Percentiles rank a stretch among this genome's conserved stretches.
These are phyloP conservation scores for Hymenochaete sp. DNA, from an alignment of 1,284 basidiomycete species.

Conservation along the genomic window DNA sequence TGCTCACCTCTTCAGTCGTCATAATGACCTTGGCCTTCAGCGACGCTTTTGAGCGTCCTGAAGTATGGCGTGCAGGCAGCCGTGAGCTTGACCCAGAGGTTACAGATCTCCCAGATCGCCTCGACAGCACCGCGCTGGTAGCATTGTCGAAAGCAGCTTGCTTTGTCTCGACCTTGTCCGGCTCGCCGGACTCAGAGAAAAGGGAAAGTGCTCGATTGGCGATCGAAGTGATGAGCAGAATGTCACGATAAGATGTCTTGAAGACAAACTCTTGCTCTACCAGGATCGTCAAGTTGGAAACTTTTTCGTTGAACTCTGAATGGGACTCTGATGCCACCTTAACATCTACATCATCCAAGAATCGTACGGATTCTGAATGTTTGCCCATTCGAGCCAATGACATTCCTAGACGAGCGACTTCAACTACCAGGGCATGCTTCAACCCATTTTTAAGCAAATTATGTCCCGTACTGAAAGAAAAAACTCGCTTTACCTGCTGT, in stretches of 20 bases:
- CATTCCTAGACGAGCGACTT: slow-evolving; percentile 84
- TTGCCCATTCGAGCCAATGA: slow-evolving; percentile 87
- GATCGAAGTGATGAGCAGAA: slow-evolving; percentile 84
- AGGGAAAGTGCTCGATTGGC: slow-evolving; percentile 82
- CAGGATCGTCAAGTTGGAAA: slow-evolving; percentile 80
- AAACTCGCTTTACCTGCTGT: slow-evolving; percentile 59
- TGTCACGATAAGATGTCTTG: slow-evolving; percentile 89
- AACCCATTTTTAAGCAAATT: slow-evolving; percentile 10
- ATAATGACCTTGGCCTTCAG: slow-evolving; percentile 16
- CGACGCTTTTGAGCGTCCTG: not conserved
- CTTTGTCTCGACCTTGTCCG: slow-evolving; percentile 9
- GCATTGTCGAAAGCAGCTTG: slow-evolving; percentile 13
- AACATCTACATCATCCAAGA: slow-evolving; percentile 90
- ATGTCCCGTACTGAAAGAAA: slow-evolving; percentile 2
- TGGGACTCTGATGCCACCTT: slow-evolving; percentile 84
- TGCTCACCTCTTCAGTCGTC: slow-evolving; percentile 16
- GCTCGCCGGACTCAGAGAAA: slow-evolving; percentile 29
- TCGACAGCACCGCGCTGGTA: slow-evolving; percentile 8
- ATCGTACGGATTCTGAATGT: slow-evolving; percentile 76
- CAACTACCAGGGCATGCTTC: slow-evolving; percentile 78
- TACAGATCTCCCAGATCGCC: slow-evolving; percentile 51
- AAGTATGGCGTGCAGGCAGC: no score
- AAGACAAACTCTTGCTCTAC: slow-evolving; percentile 77
- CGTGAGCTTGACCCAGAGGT: slow-evolving; percentile 44
- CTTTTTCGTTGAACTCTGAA: slow-evolving; percentile 62